Evolutionary conservation across 176 grass and related monocot species (phyloP), one percentile per base, ranked within the genome.

Genomic region (Secale cereale): DNA sequence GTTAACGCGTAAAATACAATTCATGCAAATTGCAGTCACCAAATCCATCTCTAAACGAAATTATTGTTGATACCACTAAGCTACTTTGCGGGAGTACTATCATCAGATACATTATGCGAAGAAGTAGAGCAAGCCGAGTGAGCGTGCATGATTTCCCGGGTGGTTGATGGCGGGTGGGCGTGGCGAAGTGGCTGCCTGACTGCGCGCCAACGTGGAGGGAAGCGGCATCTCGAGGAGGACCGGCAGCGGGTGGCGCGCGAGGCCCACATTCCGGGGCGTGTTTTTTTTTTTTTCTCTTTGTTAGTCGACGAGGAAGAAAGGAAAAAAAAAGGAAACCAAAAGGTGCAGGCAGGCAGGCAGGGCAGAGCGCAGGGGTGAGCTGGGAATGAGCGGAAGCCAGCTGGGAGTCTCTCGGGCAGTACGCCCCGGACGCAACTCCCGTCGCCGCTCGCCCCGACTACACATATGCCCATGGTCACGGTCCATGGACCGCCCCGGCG

Each of bases 191-290:
- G 16, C n/a, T 15, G 46, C 15, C 46, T 50, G 4, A 0, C 1
- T 50, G 46, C 14, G 14, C 0, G 83, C 88, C 81, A 43, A 86
- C 4, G 83, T 90, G 88, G 83, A 76, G 43, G 88, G 84, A 90
- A 90, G 89, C 85, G 89, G 89, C 89, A 83, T 87, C 75, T 90
- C 80, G 89, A 90, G 41, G 41, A 12, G 84, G 88, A 3, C 22
- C 8, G 39, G 4, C 19, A 65, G 74, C 41, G 82, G 26, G 76
- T 22, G 73, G 23, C 11, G 65, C 13, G 62, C 7, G 8, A 0
- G 16, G 66, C 29, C 46, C 29, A 20, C 81, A 63, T 54, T 70
- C 63, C 27, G 35, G 70, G 37, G 2, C 8, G 39, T 76, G 88
- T 45, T 45, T 43, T 43, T 78, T 20, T 77, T 41, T 20, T 77